Percentiles rank a stretch among this genome's conserved stretches.
These are phyloP conservation scores for Macrophomina phaseolina DNA, from an alignment of 2,329 filamentous ascomycete genomes.

Conservation along the genomic window DNA sequence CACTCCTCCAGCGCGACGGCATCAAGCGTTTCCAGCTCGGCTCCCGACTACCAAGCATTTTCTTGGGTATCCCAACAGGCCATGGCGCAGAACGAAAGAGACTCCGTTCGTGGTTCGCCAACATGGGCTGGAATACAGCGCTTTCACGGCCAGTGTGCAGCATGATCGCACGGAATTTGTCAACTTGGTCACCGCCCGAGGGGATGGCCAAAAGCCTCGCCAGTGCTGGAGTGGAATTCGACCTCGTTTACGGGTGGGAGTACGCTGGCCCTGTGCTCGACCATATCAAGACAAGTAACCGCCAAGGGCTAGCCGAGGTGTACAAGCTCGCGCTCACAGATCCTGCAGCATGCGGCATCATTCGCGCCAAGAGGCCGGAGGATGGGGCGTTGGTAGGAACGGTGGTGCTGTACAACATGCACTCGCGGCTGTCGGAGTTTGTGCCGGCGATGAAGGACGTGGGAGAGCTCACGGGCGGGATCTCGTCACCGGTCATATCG, in stretches of 20 bases:
- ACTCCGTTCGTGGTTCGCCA: slow-evolving; percentile 82
- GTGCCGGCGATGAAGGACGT: slow-evolving; percentile 70
- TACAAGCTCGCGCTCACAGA: slow-evolving; percentile 78
- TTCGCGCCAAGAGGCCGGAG: slow-evolving; percentile 75
- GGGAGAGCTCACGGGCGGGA: slow-evolving; percentile 70
- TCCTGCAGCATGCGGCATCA: slow-evolving; percentile 76
- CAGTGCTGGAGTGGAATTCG: slow-evolving; percentile 76
- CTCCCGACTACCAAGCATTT: slow-evolving; percentile 80
- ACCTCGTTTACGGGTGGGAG: slow-evolving; percentile 80
- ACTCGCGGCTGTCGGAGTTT: slow-evolving; percentile 70
- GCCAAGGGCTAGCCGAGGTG: slow-evolving; percentile 79
- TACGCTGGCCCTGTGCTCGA: slow-evolving; percentile 75
- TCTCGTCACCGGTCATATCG: slow-evolving; percentile 79
- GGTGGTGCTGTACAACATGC: slow-evolving; percentile 77
- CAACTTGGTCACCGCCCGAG: slow-evolving; percentile 75
- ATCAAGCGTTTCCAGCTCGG: slow-evolving; percentile 84
- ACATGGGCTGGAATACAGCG: slow-evolving; percentile 82
- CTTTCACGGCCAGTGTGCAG: slow-evolving; percentile 69
- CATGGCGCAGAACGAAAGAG: slow-evolving; percentile 66
- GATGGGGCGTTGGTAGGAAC: slow-evolving; percentile 76
- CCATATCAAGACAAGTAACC: slow-evolving; percentile 74
- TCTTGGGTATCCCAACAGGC: slow-evolving; percentile 78
- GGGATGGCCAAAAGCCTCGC: slow-evolving; percentile 77
- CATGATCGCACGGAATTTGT: slow-evolving; percentile 75
- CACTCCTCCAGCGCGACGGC: slow-evolving; percentile 71